These are phyloP conservation scores for Salmacisia buchloeana DNA, from an alignment of 1,284 basidiomycete genomes.

Conservation along the genomic window DNA sequence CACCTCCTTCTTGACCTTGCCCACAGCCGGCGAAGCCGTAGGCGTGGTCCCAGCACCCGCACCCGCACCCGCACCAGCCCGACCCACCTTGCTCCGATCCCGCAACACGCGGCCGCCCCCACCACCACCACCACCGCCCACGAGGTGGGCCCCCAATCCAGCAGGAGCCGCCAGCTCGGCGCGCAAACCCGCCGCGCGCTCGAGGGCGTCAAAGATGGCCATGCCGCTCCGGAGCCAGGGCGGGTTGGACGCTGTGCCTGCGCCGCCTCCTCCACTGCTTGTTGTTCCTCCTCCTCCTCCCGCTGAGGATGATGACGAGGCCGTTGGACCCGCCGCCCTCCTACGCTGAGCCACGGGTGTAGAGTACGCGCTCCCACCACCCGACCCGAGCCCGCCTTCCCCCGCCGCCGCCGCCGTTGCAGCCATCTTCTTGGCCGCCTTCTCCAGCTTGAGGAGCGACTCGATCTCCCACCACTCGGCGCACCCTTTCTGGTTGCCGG, in stretches of 20 bases:
- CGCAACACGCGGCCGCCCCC: not conserved
- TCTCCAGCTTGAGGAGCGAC: conserved; percentile 30
- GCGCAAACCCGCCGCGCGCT: conserved; percentile 13
- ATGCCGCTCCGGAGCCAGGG: conserved; percentile 29
- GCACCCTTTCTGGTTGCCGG: not conserved
- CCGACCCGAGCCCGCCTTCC: not conserved
- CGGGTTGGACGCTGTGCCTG: conserved; percentile 23
- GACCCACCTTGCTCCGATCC: not conserved
- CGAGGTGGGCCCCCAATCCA: not conserved
- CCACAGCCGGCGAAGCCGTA: no score
- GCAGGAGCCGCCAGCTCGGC: not conserved
- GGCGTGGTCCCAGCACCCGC: not conserved
- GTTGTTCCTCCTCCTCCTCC: not conserved
- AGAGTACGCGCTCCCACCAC: not conserved
- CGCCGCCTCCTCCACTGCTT: not conserved
- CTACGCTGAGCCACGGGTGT: no score
- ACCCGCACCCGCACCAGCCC: not conserved
- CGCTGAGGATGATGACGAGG: no score
- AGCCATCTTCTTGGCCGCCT: conserved; percentile 29
- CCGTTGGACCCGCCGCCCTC: no score
- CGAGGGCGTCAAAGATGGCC: conserved; percentile 33
- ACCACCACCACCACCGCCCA: not conserved
- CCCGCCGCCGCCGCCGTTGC: not conserved
- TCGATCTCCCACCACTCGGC: conserved; percentile 28
- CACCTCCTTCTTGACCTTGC: not conserved